A percentile compares a stretch with the other conserved stretches of the same genome.
These are phyloP conservation scores for Magnolia kwangsiensis DNA, from an alignment of 164 flowering plant genomes.

Conservation along the genomic window DNA sequence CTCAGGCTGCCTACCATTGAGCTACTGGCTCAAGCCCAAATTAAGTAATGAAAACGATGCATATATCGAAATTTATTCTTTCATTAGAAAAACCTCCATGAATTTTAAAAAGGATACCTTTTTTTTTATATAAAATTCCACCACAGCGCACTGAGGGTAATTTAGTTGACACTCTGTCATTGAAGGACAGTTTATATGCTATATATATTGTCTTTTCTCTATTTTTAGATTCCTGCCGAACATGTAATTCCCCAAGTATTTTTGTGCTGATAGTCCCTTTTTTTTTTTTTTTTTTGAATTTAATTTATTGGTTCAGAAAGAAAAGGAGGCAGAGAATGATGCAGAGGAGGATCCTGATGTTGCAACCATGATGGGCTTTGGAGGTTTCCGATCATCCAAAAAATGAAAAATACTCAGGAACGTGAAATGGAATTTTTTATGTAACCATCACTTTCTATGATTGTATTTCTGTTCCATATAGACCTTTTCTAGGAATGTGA, in stretches of 20 bases:
- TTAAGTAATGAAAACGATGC: no score
- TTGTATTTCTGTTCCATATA: neutral
- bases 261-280: neutral
- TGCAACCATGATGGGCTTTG: constrained; percentile 98
- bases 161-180: no score
- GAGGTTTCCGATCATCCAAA: constrained; percentile 51
- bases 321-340: constrained; percentile 71
- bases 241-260: no score
- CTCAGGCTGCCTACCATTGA: no score
- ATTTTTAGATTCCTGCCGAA: neutral
- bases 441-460: neutral
- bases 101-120: no score
- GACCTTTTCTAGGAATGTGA: neutral
- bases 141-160: no score
- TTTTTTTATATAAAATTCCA: no score
- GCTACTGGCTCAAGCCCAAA: no score
- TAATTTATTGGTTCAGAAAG: constrained; percentile 47
- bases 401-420: neutral
- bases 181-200: no score
- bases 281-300: neutral
- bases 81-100: no score
- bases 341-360: constrained; percentile 70
- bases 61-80: no score
- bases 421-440: neutral
- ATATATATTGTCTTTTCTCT: neutral